Conservation (phyloP, 768 basidiomycete species). For the Royoungia palumana region DNA sequence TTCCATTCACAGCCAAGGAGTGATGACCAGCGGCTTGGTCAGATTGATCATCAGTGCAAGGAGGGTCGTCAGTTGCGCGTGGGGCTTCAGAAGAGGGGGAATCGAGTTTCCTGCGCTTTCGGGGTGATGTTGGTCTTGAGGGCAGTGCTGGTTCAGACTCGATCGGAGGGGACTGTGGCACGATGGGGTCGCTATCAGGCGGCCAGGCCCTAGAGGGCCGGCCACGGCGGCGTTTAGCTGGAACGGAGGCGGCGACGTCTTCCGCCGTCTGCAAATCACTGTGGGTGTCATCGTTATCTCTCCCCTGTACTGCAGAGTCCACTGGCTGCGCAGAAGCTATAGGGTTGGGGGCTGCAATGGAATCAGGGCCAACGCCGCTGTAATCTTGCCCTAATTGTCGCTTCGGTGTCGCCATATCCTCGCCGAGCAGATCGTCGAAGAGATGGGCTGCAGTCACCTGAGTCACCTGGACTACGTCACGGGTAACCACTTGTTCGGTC, state of each 20-base stretch:
- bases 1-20: constrained; percentile 14
- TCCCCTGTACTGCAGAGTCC: constrained; percentile 7
- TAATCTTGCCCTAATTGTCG: constrained; percentile 13
- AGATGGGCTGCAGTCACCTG: constrained; percentile 28
- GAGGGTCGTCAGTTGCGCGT: constrained; percentile 5
- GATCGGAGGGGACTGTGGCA: background rate
- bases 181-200: constrained; percentile 2
- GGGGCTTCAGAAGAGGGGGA: constrained; percentile 31
- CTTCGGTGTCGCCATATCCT: constrained; percentile 16
- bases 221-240: constrained; percentile 34
- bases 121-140: constrained; percentile 26
- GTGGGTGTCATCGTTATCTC: constrained; percentile 5
- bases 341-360: constrained; percentile 17
- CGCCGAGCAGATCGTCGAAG: constrained; percentile 29
- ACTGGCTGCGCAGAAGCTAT: constrained; percentile 19
- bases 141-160: constrained; percentile 12
- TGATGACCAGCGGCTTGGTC: constrained; percentile 5
- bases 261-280: constrained; percentile 4
- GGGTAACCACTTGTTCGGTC: constrained; percentile 10
- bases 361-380: constrained; percentile 16
- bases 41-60: constrained; percentile 1
- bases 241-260: constrained; percentile 1
- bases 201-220: constrained; percentile 29
- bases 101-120: constrained; percentile 47
- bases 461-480: background rate